Percentiles rank a stretch among this genome's conserved stretches.
These are phyloP conservation scores for Clitopilus hobsonii DNA, from an alignment of 768 basidiomycete genomes.

Conservation along the genomic window DNA sequence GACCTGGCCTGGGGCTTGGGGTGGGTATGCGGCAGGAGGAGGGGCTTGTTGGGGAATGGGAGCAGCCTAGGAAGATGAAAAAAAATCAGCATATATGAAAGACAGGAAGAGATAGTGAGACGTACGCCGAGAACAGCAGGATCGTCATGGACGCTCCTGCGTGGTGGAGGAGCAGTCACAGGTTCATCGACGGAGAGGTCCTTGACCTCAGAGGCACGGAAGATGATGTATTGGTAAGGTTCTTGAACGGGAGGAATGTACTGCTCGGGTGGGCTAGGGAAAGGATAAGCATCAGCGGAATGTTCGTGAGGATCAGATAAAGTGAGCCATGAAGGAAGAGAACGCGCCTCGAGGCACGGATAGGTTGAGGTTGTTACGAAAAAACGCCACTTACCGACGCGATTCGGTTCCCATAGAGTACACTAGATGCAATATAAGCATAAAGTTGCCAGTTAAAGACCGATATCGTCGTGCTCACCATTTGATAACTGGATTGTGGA, in stretches of 20 bases:
- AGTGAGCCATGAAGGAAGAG: neutral
- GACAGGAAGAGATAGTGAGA: conserved; percentile 10
- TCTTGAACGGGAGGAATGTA: conserved; percentile 82
- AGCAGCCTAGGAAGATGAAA: neutral
- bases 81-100: neutral
- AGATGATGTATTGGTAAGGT: conserved; percentile 87
- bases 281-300: conserved; percentile 4
- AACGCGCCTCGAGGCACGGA: conserved; percentile 1
- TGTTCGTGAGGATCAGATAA: conserved; percentile 39
- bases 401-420: conserved; percentile 88
- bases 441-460: neutral
- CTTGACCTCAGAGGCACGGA: conserved; percentile 86
- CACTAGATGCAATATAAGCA: conserved; percentile 34
- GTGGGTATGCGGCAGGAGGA: conserved; percentile 1
- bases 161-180: conserved; percentile 20
- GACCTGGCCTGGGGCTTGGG: conserved; percentile 8
- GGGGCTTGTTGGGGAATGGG: conserved; percentile 6
- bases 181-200: conserved; percentile 83
- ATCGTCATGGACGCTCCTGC: conserved; percentile 73
- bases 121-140: conserved; percentile 80
- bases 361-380: neutral
- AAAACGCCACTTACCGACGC: conserved; percentile 53
- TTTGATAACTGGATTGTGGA: conserved; percentile 87
- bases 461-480: conserved; percentile 47
- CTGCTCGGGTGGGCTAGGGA: conserved; percentile 58